A percentile compares a stretch with the other conserved stretches of the same genome.
Conservation (phyloP, 1,139 yeast species). For the Saccharomycopsis hybrid region DNA sequence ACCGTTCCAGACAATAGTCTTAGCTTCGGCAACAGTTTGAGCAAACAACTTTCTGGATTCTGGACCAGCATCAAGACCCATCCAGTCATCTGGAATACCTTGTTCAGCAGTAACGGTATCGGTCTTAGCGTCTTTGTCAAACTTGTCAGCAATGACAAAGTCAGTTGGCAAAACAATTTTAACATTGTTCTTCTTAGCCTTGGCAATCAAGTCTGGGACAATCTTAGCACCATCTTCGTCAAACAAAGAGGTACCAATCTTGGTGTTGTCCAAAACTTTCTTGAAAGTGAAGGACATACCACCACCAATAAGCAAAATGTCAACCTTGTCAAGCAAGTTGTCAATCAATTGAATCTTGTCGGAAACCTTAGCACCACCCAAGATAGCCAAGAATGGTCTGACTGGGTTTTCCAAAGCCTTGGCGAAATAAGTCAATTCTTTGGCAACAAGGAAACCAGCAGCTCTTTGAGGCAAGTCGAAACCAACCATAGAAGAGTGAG, state of each 20-base stretch:
- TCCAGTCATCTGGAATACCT: constrained; percentile 91
- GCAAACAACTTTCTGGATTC: constrained; percentile 71
- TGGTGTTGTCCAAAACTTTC: constrained; percentile 77
- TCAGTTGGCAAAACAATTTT: constrained; percentile 89
- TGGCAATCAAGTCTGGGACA: constrained; percentile 80
- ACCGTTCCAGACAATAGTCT: constrained; percentile 98
- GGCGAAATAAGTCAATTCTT: constrained; percentile 93
- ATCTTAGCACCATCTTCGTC: constrained; percentile 92
- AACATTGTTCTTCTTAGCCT: constrained; percentile 92
- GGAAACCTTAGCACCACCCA: constrained; percentile 98
- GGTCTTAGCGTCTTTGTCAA: constrained; percentile 80
- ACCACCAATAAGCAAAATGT: constrained; percentile 90
- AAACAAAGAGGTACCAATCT: constrained; percentile 83
- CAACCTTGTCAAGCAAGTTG: constrained; percentile 91
- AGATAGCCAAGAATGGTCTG: constrained; percentile 94
- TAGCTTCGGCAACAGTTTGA: constrained; percentile 78
- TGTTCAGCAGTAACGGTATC: constrained; percentile 75
- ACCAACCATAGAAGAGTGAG: constrained; percentile 98
- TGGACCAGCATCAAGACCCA: constrained; percentile 94
- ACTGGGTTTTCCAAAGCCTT: constrained; percentile 95
- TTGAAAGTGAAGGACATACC: constrained; percentile 99
- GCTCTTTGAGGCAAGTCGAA: constrained; percentile 89
- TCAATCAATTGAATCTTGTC: constrained; percentile 97
- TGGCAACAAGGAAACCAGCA: constrained; percentile 94
- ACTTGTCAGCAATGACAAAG: constrained; percentile 89